A percentile compares a stretch with the other conserved stretches of the same genome.
Conservation (phyloP, 371 early-diverging fungal species). For the Mucor mucedo region DNA sequence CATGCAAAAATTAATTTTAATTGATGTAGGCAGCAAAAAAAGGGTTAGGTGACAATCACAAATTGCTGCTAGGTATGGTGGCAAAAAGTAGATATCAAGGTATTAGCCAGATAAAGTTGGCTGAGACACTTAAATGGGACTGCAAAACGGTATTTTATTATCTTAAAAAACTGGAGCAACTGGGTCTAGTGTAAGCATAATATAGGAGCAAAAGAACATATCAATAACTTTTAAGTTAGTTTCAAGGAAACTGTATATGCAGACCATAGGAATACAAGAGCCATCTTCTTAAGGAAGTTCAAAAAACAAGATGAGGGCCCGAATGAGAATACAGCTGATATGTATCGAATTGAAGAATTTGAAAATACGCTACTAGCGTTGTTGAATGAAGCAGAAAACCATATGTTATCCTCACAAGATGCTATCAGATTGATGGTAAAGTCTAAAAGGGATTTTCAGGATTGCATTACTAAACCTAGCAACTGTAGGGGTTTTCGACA, state of each 20-base stretch:
- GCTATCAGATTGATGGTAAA: conserved; percentile 10
- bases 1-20: background rate
- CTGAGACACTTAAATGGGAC: conserved; percentile 9
- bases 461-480: background rate
- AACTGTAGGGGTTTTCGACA: background rate
- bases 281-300: conserved; percentile 14
- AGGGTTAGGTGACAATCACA: conserved; percentile 9
- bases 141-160: conserved; percentile 14
- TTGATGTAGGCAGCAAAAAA: conserved; percentile 3
- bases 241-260: conserved; percentile 16
- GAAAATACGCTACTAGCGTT: background rate
- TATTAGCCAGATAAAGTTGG: conserved; percentile 15
- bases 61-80: conserved; percentile 1
- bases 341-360: conserved; percentile 9
- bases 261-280: conserved; percentile 3
- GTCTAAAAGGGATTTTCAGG: background rate
- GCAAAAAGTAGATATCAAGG: conserved; percentile 19
- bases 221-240: background rate
- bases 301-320: background rate
- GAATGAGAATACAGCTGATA: background rate
- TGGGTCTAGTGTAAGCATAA: conserved; percentile 20
- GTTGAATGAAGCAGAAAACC: conserved; percentile 6
- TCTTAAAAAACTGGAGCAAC: conserved; percentile 17
- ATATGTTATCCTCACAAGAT: conserved; percentile 15
- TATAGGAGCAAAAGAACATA: too few relatives aligned